Evolutionary conservation across 495 filamentous ascomycete species (phyloP), one percentile per base, ranked within the genome.

Genomic region (Aspergillus leporis): DNA sequence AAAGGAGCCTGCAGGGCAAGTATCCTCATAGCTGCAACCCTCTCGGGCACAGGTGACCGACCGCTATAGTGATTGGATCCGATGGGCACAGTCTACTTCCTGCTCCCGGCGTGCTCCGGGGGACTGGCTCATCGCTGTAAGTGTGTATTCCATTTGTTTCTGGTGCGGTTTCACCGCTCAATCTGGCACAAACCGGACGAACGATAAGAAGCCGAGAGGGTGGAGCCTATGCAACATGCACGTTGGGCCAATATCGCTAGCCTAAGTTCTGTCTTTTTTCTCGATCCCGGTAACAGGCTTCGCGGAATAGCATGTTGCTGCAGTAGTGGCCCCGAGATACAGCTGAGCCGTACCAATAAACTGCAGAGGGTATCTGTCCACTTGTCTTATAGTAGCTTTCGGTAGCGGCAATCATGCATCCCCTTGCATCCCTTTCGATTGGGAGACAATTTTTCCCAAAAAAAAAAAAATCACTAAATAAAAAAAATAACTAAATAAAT

Each of bases 41-140:
- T 19, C 8, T 19, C 25, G 18, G 53, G 25, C 38, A 28, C 23
- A 38, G 49, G 28, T 51, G 49, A 52, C 22, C 54, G 54, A 45
- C 45, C 25, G 32, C 40, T 23, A 55, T 43, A 38, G 23, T 63
- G 61, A 63, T 59, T 62, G 60, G 60, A 59, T 62, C 51, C 19
- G 46, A 61, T 61, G 63, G 58, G 36, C 28, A 48, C 51, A 51
- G 59, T 56, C 47, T 58, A 43, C 55, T 34, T 46, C 51, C 56
- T 64, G 58, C 51, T 62, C 63, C 66, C 66, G 66, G 63, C 47
- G 53, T 60, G 59, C 62, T 66, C 66, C 66, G 66, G 63, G 56
- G 59, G 49, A 60, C 48, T 69, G 66, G 66, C 60, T 62, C 60
- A 23, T 28, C 12, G 25, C 31, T 30, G 41, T 40, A 9, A 31